These are phyloP conservation scores for Chloranthus sessilifolius DNA, from an alignment of 164 flowering plant genomes.

Conservation along the genomic window DNA sequence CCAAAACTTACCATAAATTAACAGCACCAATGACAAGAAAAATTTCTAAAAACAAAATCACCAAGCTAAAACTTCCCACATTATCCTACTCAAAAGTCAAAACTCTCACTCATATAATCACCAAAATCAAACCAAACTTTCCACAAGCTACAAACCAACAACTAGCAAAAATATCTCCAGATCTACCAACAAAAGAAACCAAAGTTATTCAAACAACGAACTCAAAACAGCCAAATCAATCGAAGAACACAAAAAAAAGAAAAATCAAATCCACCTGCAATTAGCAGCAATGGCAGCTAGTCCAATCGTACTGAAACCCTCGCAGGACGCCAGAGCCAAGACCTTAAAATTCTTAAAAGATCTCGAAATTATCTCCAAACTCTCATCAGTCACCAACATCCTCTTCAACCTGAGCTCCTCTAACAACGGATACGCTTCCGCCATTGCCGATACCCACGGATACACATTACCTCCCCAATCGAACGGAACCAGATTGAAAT, in stretches of 20 bases:
- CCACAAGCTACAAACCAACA: constrained; percentile 8
- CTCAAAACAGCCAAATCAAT: neutral
- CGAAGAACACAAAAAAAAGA: neutral
- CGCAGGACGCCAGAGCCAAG: constrained; percentile 62
- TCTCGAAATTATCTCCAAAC: constrained; percentile 64
- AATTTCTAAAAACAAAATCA: constrained; percentile 11
- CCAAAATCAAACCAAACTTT: neutral
- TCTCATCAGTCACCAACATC: constrained; percentile 81
- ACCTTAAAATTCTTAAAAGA: constrained; percentile 65
- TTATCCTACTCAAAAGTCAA: neutral
- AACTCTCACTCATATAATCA: too few relatives aligned
- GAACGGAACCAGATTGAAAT: constrained; percentile 77
- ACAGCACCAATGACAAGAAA: constrained; percentile 4
- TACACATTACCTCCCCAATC: constrained; percentile 81
- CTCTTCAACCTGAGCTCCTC: constrained; percentile 89
- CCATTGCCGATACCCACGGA: constrained; percentile 74
- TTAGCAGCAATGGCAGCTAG: constrained; percentile 79
- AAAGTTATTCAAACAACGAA: neutral
- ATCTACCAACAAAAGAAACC: neutral
- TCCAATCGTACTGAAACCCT: constrained; percentile 75
- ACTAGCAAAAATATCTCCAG: neutral
- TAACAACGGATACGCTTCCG: constrained; percentile 35
- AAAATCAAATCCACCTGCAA: constrained; percentile 94
- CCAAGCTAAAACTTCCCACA: constrained; percentile 22
- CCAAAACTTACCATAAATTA: constrained; percentile 26